Conservation (phyloP, 106 monocot genomes). For the Acanthochlamys bracteata region DNA sequence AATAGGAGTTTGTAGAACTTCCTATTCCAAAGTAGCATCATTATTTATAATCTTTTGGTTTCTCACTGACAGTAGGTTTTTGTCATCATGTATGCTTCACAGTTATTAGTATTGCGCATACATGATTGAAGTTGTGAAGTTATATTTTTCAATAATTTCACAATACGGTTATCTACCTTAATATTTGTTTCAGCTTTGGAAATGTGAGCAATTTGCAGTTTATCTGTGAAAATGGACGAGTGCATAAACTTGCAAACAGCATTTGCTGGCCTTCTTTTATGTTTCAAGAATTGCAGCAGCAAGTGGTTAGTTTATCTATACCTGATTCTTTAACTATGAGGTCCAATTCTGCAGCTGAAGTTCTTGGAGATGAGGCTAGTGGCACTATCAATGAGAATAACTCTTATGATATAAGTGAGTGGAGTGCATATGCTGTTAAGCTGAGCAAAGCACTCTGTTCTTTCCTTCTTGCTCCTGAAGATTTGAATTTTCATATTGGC, state of each 20-base stretch:
- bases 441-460: conserved; percentile 81
- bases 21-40: no score
- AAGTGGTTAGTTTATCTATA: conserved; percentile 15
- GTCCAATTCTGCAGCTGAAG: conserved; percentile 7
- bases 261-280: conserved; percentile 90
- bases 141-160: no score
- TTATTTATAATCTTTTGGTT: no score
- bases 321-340: conserved; percentile 12
- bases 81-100: no score
- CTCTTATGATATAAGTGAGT: conserved; percentile 30
- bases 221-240: conserved; percentile 94
- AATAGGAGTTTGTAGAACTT: no score
- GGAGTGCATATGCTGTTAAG: conserved; percentile 59
- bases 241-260: conserved; percentile 96
- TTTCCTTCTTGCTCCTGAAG: conserved; percentile 73
- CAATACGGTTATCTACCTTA: conserved; percentile 17
- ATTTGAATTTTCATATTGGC: conserved; percentile 26
- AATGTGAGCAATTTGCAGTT: conserved; percentile 89
- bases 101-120: no score
- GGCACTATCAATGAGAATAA: conserved; percentile 9
- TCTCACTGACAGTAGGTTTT: no score
- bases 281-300: conserved; percentile 60
- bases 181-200: conserved; percentile 63
- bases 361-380: conserved; percentile 8
- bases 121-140: no score